Evolutionary conservation across 2,329 filamentous ascomycete species (phyloP).

Genomic region (Colletotrichum liaoningense): DNA sequence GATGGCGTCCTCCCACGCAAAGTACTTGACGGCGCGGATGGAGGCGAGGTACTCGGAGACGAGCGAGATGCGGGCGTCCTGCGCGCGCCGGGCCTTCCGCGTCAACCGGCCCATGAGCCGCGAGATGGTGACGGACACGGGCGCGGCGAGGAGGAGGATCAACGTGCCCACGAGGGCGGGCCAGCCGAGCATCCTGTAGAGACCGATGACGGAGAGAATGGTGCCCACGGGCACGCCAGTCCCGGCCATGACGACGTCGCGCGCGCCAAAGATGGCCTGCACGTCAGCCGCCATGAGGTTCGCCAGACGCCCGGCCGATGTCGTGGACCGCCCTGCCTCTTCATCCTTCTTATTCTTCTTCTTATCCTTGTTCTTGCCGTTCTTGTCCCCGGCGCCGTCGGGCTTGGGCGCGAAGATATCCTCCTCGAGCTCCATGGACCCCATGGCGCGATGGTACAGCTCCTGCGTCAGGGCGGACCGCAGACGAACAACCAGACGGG

Average conservation of each 20-base stretch:
- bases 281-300: constrained; percentile 71
- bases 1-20: constrained; percentile 68
- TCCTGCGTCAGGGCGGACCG: constrained; percentile 69
- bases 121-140: constrained; percentile 62
- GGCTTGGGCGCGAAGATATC: constrained; percentile 55
- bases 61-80: constrained; percentile 67
- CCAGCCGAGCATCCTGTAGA: constrained; percentile 68
- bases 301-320: constrained; percentile 62
- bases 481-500: constrained; percentile 65
- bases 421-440: constrained; percentile 68
- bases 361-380: constrained; percentile 39
- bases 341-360: constrained; percentile 44
- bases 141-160: constrained; percentile 59
- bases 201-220: constrained; percentile 58
- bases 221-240: constrained; percentile 61
- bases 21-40: constrained; percentile 70
- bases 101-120: constrained; percentile 59
- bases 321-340: constrained; percentile 43
- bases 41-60: constrained; percentile 69
- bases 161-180: constrained; percentile 62
- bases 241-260: constrained; percentile 61
- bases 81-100: constrained; percentile 65
- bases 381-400: constrained; percentile 11
- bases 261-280: constrained; percentile 63
- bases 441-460: constrained; percentile 65